Evolutionary conservation across 208 protist genomes (phyloP).

Genomic region (Sergeia podlipaevii): DNA sequence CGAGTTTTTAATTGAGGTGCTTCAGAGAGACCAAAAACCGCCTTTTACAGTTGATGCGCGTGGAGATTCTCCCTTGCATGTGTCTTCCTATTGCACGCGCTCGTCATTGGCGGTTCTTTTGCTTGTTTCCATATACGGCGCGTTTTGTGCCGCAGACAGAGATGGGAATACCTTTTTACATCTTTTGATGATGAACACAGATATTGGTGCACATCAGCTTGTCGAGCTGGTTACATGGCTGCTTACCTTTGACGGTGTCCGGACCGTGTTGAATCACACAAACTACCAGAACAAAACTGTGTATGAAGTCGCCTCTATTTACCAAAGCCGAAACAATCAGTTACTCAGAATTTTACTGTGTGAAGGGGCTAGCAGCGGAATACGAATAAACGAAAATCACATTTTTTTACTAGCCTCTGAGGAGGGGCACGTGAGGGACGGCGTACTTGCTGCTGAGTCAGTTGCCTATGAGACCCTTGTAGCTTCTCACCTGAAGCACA

Average conservation of each 20-base stretch:
- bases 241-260: constrained; percentile 9
- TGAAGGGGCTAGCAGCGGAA: too few relatives aligned
- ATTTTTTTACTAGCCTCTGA: too few relatives aligned
- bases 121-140: constrained; percentile 48
- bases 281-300: constrained; percentile 26
- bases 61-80: constrained; percentile 52
- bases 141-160: constrained; percentile 6
- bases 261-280: constrained; percentile 21
- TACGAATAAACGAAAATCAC: too few relatives aligned
- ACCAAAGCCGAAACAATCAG: constrained; percentile 4
- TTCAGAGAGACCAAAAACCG: constrained; percentile 12
- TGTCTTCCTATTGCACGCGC: constrained; percentile 15
- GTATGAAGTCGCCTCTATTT: constrained; percentile 34
- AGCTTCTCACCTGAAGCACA: background rate
- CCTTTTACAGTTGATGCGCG: constrained; percentile 18
- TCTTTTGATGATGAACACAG: constrained; percentile 33
- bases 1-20: constrained; percentile 40
- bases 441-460: background rate
- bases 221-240: constrained; percentile 39
- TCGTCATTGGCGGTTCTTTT: constrained; percentile 31
- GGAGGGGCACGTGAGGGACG: too few relatives aligned
- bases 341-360: constrained; percentile 39
- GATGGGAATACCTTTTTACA: constrained; percentile 61
- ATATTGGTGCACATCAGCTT: constrained; percentile 12
- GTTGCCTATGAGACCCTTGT: background rate